Conservation (phyloP, 257 asterid genomes). For the Capsicum baccatum region DNA sequence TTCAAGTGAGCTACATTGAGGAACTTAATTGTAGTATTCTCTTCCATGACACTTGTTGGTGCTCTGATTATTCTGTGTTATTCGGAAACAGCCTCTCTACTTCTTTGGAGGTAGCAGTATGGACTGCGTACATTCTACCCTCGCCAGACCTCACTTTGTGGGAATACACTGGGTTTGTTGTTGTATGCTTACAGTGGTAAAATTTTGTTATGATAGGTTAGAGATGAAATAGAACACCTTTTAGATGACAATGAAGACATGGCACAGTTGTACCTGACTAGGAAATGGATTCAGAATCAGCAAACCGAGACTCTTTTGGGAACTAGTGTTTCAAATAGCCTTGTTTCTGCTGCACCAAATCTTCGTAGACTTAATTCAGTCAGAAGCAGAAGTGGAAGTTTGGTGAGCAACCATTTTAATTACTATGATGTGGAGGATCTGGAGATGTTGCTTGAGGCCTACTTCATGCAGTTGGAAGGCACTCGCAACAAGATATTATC, state of each 20-base stretch:
- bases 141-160: too few species aligned
- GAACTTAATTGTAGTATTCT: not conserved
- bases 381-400: constrained; percentile 82
- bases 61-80: not conserved
- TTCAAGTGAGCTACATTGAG: not conserved
- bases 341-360: constrained; percentile 55
- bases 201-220: constrained; percentile 59
- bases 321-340: constrained; percentile 55
- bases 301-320: constrained; percentile 67
- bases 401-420: constrained; percentile 65
- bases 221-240: constrained; percentile 99
- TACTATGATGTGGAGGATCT: constrained; percentile 91
- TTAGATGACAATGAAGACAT: constrained; percentile 95
- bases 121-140: too few species aligned
- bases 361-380: constrained; percentile 70
- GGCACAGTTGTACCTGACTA: constrained; percentile 85
- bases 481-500: constrained; percentile 95
- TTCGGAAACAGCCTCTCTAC: too few species aligned
- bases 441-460: constrained; percentile 98
- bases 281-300: constrained; percentile 86
- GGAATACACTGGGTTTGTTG: too few species aligned
- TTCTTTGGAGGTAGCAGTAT: too few species aligned
- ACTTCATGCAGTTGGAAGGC: constrained; percentile 96
- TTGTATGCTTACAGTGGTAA: constrained; percentile 26
- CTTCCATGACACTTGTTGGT: constrained; percentile 11